A percentile compares a stretch with the other conserved stretches of the same genome.
Conservation (phyloP, 345 rosid species). For the Syzygium aqueum region DNA sequence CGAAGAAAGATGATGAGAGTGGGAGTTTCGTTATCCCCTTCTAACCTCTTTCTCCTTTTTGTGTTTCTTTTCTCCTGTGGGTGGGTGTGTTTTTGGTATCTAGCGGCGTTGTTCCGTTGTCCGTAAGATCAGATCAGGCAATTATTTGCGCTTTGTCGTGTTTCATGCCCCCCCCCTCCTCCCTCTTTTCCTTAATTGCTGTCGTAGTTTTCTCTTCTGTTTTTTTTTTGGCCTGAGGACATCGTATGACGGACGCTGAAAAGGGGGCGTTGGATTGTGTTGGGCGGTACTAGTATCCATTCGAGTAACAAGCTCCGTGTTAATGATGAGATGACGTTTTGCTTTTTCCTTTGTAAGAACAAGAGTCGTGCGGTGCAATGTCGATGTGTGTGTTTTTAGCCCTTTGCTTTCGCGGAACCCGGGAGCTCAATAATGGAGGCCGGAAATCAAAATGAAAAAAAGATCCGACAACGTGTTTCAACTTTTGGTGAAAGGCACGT, state of each 20-base stretch:
- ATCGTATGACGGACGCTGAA: not conserved
- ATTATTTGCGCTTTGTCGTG: not conserved
- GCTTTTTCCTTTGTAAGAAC: not conserved
- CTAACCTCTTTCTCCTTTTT: not conserved
- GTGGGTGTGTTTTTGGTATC: not conserved
- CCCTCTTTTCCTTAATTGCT: not conserved
- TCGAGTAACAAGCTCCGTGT: not conserved
- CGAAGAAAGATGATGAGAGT: not conserved
- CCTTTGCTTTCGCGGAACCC: not conserved
- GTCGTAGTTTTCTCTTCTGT: not conserved
- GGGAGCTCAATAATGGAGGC: not conserved
- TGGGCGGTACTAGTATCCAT: not conserved
- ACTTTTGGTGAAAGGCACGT: not conserved
- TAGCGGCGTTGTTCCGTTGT: not conserved
- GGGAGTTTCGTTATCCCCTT: not conserved
- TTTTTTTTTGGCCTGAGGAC: not conserved
- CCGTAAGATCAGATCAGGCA: not conserved
- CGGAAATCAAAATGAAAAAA: not conserved
- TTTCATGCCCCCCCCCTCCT: not conserved
- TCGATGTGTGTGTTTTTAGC: not conserved
- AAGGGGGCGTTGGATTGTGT: not conserved
- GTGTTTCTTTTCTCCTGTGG: not conserved
- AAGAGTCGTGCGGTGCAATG: not conserved
- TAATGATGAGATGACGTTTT: not conserved
- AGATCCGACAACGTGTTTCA: not conserved